Evolutionary conservation across 441 rosid species (phyloP).

Genomic region (Biscutella laevigata): DNA sequence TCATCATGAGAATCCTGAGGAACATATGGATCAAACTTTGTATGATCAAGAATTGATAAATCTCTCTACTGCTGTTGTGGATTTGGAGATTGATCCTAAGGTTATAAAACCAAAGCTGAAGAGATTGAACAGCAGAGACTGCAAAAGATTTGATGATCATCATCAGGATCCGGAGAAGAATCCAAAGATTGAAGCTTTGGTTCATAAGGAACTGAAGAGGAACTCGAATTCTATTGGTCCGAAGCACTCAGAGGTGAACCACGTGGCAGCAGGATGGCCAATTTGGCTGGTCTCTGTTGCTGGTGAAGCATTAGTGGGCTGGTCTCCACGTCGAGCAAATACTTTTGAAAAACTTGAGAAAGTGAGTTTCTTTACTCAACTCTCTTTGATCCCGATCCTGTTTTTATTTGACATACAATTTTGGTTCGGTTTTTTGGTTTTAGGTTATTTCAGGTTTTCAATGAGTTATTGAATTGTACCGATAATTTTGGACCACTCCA

Average conservation of each 20-base stretch:
- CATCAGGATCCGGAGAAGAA: constrained; percentile 10
- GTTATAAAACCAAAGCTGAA: constrained; percentile 30
- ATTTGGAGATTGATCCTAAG: constrained; percentile 9
- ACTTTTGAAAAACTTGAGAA: constrained; percentile 78
- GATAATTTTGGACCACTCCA: no score
- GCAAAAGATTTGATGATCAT: constrained; percentile 12
- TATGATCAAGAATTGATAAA: neutral
- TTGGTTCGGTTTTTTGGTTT: no score
- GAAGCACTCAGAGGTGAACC: constrained; percentile 45
- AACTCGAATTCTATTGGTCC: constrained; percentile 9
- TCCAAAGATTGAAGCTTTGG: neutral
- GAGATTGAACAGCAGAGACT: constrained; percentile 26
- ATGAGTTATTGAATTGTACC: no score
- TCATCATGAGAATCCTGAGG: constrained; percentile 33
- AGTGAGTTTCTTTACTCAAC: constrained; percentile 30
- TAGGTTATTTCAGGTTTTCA: no score
- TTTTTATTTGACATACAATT: no score
- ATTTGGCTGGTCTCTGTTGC: constrained; percentile 73
- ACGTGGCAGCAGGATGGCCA: constrained; percentile 85
- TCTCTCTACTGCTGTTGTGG: neutral
- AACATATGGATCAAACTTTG: constrained; percentile 4
- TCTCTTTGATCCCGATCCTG: neutral
- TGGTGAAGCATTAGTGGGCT: constrained; percentile 71
- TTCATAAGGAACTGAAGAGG: constrained; percentile 6
- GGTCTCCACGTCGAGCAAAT: constrained; percentile 74